Evolutionary conservation across 805 yeast species (phyloP).

Genomic region (Starmerella cellae): DNA sequence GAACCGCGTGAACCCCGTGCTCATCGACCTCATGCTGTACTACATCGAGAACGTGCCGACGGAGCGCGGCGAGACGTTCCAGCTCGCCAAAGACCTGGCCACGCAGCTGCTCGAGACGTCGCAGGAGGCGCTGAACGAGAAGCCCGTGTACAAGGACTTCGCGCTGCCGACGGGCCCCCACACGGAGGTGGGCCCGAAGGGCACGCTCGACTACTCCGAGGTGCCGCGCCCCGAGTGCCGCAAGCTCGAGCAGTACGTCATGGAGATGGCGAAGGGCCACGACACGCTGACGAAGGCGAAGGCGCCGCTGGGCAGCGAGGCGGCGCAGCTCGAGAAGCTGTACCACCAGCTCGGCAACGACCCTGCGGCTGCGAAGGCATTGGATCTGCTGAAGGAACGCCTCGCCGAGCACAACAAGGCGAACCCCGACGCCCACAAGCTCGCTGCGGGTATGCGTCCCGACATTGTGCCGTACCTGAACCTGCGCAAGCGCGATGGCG

Average conservation of each 20-base stretch:
- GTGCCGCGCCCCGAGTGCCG: conserved; percentile 80
- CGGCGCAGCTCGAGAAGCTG: conserved; percentile 30
- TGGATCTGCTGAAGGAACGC: conserved; percentile 21
- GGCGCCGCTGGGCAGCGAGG: conserved; percentile 31
- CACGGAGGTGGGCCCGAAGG: conserved; percentile 76
- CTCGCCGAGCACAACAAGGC: conserved; percentile 2
- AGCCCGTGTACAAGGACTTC: conserved; percentile 93
- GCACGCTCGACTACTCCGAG: conserved; percentile 75
- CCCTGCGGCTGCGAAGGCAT: conserved; percentile 21
- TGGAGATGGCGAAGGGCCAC: conserved; percentile 85
- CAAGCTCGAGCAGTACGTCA: conserved; percentile 88
- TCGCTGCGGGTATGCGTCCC: conserved; percentile 23
- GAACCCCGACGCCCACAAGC: conserved; percentile 2
- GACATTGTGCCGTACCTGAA: conserved; percentile 92
- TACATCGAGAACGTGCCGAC: conserved; percentile 73
- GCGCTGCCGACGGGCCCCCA: conserved; percentile 90
- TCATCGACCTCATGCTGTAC: conserved; percentile 94
- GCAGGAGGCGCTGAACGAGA: conserved; percentile 61
- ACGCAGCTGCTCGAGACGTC: conserved; percentile 91
- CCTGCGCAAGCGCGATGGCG: conserved; percentile 67
- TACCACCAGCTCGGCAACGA: conserved; percentile 18
- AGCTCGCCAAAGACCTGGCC: conserved; percentile 79
- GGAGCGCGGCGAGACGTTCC: conserved; percentile 82
- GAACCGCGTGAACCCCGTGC: conserved; percentile 91
- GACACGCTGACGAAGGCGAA: conserved; percentile 60